A percentile compares a stretch with the other conserved stretches of the same genome.
Evolutionary conservation across 2,329 filamentous ascomycete genomes (phyloP).

Genomic region (Pseudopyricularia javanii): DNA sequence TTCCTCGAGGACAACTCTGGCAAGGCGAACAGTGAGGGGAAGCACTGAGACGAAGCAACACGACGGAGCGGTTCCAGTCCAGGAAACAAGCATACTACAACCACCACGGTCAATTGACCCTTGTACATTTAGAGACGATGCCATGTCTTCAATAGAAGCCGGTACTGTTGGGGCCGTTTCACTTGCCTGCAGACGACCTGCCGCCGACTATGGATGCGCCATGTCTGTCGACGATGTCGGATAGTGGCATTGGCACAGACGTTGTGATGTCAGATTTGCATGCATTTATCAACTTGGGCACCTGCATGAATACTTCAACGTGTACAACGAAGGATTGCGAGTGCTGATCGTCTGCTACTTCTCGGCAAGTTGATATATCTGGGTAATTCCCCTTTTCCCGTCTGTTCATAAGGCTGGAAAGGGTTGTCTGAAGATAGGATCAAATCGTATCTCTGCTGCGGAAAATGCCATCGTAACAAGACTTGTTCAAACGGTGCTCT

Average conservation of each 20-base stretch:
- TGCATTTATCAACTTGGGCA: no score
- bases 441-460: no score
- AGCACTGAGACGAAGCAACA: constrained; percentile 21
- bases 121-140: constrained; percentile 4
- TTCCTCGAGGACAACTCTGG: constrained; percentile 27
- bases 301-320: no score
- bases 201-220: neutral
- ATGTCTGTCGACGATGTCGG: neutral
- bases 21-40: constrained; percentile 25
- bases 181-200: neutral
- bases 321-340: no score
- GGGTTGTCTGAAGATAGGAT: no score
- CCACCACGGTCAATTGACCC: constrained; percentile 1
- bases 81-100: neutral
- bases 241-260: neutral
- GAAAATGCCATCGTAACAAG: no score
- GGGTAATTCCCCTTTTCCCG: no score
- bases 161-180: neutral
- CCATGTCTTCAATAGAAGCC: neutral
- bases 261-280: neutral
- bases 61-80: neutral
- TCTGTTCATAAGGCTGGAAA: no score
- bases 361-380: no score
- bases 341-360: no score
- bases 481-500: no score